phyloP scores from a whole-genome alignment of 139 green algal genomes.

The Coelastrella sp. region DNA sequence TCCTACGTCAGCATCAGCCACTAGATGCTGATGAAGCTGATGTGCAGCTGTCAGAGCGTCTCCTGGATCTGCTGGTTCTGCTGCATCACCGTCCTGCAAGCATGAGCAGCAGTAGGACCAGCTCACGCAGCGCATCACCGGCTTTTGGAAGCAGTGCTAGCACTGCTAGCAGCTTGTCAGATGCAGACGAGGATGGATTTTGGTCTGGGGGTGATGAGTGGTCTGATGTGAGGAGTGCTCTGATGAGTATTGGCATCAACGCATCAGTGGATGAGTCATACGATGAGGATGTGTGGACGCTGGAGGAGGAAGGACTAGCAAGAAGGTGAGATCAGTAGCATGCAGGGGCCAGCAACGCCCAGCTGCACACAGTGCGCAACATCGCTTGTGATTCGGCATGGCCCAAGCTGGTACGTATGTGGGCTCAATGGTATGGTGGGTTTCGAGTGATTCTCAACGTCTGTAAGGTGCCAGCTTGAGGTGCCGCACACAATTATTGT shows the following conservation, averaged over 20 bases:
- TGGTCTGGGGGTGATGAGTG: constrained; percentile 21
- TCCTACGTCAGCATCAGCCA: constrained; percentile 19
- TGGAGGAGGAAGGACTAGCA: constrained; percentile 19
- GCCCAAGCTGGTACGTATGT: no score
- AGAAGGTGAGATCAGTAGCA: not conserved
- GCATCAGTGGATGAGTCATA: constrained; percentile 22
- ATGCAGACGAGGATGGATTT: not conserved
- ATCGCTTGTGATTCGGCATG: no score
- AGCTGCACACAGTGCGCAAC: no score
- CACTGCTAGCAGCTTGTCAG: not conserved
- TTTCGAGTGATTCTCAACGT: no score
- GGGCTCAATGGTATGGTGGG: no score
- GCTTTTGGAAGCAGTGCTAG: not conserved
- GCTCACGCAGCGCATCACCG: not conserved
- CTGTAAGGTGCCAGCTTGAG: no score
- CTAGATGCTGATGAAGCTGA: not conserved
- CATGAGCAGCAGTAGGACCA: not conserved
- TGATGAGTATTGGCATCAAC: constrained; percentile 45
- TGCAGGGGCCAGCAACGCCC: no score
- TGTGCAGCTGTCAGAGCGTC: constrained; percentile 16
- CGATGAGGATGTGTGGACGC: constrained; percentile 35
- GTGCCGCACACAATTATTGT: no score
- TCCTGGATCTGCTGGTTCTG: constrained; percentile 21
- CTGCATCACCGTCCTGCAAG: constrained; percentile 8
- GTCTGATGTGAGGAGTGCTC: constrained; percentile 25